phyloP scores from a whole-genome alignment of 2,329 filamentous ascomycete species.

The Rutstroemia sp. region DNA sequence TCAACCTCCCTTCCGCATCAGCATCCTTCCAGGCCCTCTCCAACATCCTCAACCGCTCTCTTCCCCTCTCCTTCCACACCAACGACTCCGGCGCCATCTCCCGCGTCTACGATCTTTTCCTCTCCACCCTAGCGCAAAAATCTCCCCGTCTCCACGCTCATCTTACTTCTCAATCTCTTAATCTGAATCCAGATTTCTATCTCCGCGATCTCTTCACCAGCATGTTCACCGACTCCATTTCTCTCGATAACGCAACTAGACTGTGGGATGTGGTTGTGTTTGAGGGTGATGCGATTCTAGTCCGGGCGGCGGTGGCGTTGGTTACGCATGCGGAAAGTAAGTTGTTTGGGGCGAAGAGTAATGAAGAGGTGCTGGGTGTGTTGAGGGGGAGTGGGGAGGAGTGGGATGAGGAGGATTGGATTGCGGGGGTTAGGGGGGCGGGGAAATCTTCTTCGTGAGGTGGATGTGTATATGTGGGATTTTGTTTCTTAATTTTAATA shows the following conservation, averaged over 20 bases:
- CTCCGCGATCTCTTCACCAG: constrained; percentile 54
- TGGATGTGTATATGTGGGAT: too few relatives aligned
- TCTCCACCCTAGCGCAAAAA: constrained; percentile 60
- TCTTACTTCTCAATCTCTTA: constrained; percentile 43
- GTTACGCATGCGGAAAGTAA: constrained; percentile 44
- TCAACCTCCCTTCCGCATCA: constrained; percentile 58
- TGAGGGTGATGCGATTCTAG: constrained; percentile 66
- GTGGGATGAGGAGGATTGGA: constrained; percentile 24
- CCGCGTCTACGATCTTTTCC: constrained; percentile 60
- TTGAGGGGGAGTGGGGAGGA: constrained; percentile 13
- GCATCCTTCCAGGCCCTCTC: constrained; percentile 64
- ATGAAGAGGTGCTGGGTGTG: constrained; percentile 16
- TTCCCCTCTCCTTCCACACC: constrained; percentile 69
- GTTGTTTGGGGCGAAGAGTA: constrained; percentile 35
- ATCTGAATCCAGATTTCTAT: constrained; percentile 43
- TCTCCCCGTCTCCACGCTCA: constrained; percentile 56
- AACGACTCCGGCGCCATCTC: constrained; percentile 61
- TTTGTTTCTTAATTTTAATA: too few relatives aligned
- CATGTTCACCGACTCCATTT: constrained; percentile 56
- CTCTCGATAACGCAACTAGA: constrained; percentile 62
- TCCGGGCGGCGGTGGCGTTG: constrained; percentile 64
- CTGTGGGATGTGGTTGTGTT: constrained; percentile 81
- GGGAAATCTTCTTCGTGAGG: constrained; percentile 15
- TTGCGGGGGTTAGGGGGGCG: constrained; percentile 19
- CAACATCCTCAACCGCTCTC: constrained; percentile 68